Evolutionary conservation across 495 filamentous ascomycete genomes (phyloP).

Genomic region (Tuber borchii): DNA sequence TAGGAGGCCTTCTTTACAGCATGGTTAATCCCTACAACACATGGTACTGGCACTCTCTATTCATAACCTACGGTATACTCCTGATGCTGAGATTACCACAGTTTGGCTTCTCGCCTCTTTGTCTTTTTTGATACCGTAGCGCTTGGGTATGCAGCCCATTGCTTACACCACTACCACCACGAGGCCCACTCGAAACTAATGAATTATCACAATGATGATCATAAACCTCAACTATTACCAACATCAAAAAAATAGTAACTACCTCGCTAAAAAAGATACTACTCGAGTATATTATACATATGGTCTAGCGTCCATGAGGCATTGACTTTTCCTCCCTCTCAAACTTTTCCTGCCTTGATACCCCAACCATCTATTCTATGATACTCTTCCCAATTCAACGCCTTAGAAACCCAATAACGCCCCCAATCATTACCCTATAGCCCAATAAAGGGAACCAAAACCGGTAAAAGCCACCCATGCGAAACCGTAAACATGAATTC

Average conservation of each 20-base stretch:
- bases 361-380: not conserved
- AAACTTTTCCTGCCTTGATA: not conserved
- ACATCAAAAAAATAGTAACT: not conserved
- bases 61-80: conserved; percentile 19
- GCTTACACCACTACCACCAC: not conserved
- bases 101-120: not conserved
- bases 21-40: not conserved
- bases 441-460: not conserved
- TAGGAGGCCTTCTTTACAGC: not conserved
- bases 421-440: not conserved
- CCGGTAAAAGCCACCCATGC: not conserved
- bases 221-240: not conserved
- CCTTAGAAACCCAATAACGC: not conserved
- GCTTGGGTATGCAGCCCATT: not conserved
- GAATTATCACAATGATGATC: not conserved
- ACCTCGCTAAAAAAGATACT: not conserved
- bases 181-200: not conserved
- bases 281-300: not conserved
- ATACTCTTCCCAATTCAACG: not conserved
- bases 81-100: not conserved
- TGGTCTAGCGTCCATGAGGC: not conserved
- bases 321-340: not conserved
- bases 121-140: not conserved
- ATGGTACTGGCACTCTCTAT: not conserved
- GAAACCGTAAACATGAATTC: not conserved